Conservation (phyloP, 2,329 filamentous ascomycete species). For the Venturia effusa region DNA sequence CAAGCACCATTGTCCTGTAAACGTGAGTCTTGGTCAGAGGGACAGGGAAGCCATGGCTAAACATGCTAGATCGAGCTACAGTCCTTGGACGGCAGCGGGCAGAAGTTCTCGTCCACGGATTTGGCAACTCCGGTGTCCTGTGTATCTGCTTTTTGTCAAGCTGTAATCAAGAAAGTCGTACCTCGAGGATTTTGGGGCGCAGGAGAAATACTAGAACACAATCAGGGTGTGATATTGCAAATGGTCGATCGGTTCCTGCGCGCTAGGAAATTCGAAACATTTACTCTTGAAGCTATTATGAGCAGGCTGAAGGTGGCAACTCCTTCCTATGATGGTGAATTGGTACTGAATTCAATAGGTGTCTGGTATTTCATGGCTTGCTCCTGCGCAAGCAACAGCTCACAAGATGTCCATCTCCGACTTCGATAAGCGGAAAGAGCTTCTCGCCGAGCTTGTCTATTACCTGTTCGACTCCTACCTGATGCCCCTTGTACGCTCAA, state of each 20-base stretch:
- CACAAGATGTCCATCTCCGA: constrained; percentile 10
- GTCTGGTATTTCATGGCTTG: constrained; percentile 15
- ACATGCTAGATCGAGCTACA: not conserved
- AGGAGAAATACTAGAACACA: constrained; percentile 42
- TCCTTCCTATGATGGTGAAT: not conserved
- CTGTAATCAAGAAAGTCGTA: constrained; percentile 60
- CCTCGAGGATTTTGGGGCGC: constrained; percentile 66
- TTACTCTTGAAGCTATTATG: constrained; percentile 66
- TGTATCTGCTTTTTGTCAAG: constrained; percentile 81
- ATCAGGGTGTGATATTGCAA: constrained; percentile 50
- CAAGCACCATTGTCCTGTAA: constrained; percentile 56
- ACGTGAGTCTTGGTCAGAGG: not conserved
- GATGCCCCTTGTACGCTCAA: constrained; percentile 73
- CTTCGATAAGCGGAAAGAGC: constrained; percentile 56
- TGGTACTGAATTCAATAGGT: constrained; percentile 22
- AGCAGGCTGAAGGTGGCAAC: constrained; percentile 56
- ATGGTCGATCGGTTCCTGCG: constrained; percentile 69
- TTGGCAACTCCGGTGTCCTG: constrained; percentile 55
- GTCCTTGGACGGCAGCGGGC: not conserved
- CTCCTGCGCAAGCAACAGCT: not conserved
- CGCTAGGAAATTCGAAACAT: constrained; percentile 68
- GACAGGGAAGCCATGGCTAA: not conserved
- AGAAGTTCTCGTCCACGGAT: constrained; percentile 42
- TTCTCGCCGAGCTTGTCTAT: constrained; percentile 79
- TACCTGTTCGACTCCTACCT: constrained; percentile 87